Evolutionary conservation across 2,329 filamentous ascomycete genomes (phyloP), one percentile per base, ranked within the genome.

Genomic region (Chaetomium olivaceum): DNA sequence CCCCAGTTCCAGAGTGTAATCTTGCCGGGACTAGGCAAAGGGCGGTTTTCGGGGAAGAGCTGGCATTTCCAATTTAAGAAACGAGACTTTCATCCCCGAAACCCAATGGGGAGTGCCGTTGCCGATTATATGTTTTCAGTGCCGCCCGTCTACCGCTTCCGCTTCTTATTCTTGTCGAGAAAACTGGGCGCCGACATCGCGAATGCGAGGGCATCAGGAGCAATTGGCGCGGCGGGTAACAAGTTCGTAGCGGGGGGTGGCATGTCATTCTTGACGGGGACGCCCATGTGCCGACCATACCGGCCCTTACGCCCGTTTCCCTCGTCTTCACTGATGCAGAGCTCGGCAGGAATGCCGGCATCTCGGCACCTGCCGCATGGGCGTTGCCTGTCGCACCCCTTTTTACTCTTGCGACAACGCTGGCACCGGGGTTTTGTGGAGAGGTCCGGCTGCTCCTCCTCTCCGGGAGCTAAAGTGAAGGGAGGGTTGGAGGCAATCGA

Each of bases 351-450:
- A 73, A 99, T 92, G 23, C 95, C 95, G 52, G 95, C 95, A 79
- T 99, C 95, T 77, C 93, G 92, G 87, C 95, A 99, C 69, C 95
- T 88, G 63, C 93, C 92, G 75, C 95, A 99, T 31, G 95, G 95
- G 48, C 95, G 89, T 79, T 98, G 95, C 65, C 95, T 90, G 80
- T 99, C 95, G 76, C 95, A 99, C 14, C 95, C 95, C 81, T 99
- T 99, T 85, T 99, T 99, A 81, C 94, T 98, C 87, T 99, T 99
- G 74, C 95, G 91, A 83, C 95, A 99, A 65, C 95, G 91, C 78
- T 99, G 95, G 82, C 95, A 99, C 69, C 95, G 93, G 64, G 95
- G 95, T 80, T 98, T 97, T 71, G 91, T 93, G 0, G 94, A 97
- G 23, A 98, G 81, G 73, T 99, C 94, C 3, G 93, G 95, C 58